Conservation (phyloP, 1,284 basidiomycete species). For the Nidula niveotomentosa region DNA sequence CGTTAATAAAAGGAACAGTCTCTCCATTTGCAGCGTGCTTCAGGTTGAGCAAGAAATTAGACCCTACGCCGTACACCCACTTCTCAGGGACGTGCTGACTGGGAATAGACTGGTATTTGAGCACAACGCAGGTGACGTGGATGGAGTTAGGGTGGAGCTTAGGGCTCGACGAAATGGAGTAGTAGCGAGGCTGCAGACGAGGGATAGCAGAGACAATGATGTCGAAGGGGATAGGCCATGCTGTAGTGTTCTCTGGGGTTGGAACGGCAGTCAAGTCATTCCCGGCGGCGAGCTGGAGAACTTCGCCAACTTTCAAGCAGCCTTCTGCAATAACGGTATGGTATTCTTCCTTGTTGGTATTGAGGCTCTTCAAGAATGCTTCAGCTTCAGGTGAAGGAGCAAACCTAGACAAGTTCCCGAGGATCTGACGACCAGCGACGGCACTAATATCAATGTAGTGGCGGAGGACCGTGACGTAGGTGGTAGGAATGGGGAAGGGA, state of each 20-base stretch:
- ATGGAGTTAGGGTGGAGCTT: constrained; percentile 88
- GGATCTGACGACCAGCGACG: constrained; percentile 90
- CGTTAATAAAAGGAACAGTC: constrained; percentile 40
- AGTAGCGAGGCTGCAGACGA: constrained; percentile 95
- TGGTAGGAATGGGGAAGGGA: constrained; percentile 97
- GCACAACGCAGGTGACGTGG: constrained; percentile 94
- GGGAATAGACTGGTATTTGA: constrained; percentile 80
- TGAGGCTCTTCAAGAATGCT: constrained; percentile 75
- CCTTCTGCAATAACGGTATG: constrained; percentile 73
- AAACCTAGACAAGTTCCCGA: constrained; percentile 85
- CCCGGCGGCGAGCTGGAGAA: constrained; percentile 86
- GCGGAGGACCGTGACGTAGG: constrained; percentile 91
- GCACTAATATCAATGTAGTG: constrained; percentile 98
- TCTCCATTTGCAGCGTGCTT: constrained; percentile 77
- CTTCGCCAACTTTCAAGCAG: constrained; percentile 88
- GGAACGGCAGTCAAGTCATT: constrained; percentile 65
- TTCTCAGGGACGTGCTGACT: constrained; percentile 53
- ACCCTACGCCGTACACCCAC: constrained; percentile 84
- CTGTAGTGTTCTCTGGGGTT: constrained; percentile 69
- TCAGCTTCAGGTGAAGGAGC: constrained; percentile 83
- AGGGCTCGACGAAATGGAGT: constrained; percentile 97
- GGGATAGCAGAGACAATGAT: constrained; percentile 92
- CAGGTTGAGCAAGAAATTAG: constrained; percentile 92
- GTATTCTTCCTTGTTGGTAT: constrained; percentile 88
- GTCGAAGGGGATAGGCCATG: constrained; percentile 97